These are phyloP conservation scores for Theileria equi DNA, from an alignment of 169 alveolate genomes.

Conservation along the genomic window DNA sequence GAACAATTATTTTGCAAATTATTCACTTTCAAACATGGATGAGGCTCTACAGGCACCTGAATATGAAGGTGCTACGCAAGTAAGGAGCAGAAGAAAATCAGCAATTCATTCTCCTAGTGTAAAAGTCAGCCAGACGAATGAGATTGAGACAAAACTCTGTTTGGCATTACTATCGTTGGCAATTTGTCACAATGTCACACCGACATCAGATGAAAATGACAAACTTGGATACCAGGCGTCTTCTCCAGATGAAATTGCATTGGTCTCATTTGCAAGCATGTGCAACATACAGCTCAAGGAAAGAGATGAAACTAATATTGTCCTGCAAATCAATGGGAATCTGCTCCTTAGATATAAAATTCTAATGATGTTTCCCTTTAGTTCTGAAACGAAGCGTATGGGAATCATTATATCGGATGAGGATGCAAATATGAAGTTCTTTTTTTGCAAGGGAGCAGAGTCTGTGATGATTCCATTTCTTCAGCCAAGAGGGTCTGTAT, in stretches of 20 bases:
- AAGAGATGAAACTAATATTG: conserved; percentile 84
- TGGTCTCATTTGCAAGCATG: conserved; percentile 91
- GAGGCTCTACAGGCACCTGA: no score
- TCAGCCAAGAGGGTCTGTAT: conserved; percentile 81
- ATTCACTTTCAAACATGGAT: not conserved
- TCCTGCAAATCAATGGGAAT: conserved; percentile 60
- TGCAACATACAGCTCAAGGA: conserved; percentile 86
- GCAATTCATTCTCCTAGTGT: not conserved
- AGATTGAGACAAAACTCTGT: conserved; percentile 40
- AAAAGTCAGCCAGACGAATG: not conserved
- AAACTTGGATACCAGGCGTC: conserved; percentile 89
- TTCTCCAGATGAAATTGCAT: conserved; percentile 98
- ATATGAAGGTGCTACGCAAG: conserved; percentile 5
- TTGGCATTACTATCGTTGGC: conserved; percentile 72
- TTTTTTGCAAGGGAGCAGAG: conserved; percentile 93
- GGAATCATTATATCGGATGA: conserved; percentile 91
- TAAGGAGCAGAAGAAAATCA: not conserved
- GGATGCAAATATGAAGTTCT: conserved; percentile 55
- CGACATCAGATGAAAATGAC: conserved; percentile 58
- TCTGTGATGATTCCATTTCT: conserved; percentile 86
- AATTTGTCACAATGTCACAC: conserved; percentile 71
- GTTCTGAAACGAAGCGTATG: conserved; percentile 97
- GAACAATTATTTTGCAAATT: conserved; percentile 23
- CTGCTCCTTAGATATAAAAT: conserved; percentile 79
- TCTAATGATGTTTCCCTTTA: conserved; percentile 92